Evolutionary conservation across 441 rosid genomes (phyloP), one percentile per base, ranked within the genome.

Genomic region (Heliophila coronopifolia): DNA sequence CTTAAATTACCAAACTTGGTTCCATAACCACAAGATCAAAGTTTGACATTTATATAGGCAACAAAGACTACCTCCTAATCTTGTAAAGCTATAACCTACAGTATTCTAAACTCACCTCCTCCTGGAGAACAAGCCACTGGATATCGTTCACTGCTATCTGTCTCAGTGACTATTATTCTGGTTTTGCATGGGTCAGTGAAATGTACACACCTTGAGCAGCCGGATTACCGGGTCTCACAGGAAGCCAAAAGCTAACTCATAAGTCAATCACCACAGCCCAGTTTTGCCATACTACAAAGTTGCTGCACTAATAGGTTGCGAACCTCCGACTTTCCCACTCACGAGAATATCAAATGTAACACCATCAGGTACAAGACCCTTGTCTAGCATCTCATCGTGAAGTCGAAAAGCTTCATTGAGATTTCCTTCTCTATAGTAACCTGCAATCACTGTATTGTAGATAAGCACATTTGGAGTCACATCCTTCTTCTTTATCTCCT

Each of bases 321-420:
- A n/a, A n/a, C n/a, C n/a, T n/a, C n/a, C 49, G 20, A 60, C 58
- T 54, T 63, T 45, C 27, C 89, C 80, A 56, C 65, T 79, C 26
- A 73, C 73, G 27, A 79, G 95, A 59, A 80, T 58, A 70, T 72
- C 77, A 45, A 70, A 74, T 5, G 87, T 65, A 22, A 63, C 56
- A 30, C 70, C 78, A 58, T 84, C 80, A 1, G 78, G 83, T 52
- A 32, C 70, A 70, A 83, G 69, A 44, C 95, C 87, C 63, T 65
- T 74, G 41, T 83, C 86, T 44, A 76, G 78, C 93, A 83, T 88
- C 68, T 83, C 95, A 14, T 63, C 66, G 40, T 76, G 87, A 73
- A 79, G 59, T 65, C 76, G 64, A 71, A 76, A 77, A 24, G 94
- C 85, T 64, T 82, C 83, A 14, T 65, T 59, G 30, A 80, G 67